phyloP scores from a whole-genome alignment of 2,329 filamentous ascomycete genomes.

The Aspergillus fumigatus region DNA sequence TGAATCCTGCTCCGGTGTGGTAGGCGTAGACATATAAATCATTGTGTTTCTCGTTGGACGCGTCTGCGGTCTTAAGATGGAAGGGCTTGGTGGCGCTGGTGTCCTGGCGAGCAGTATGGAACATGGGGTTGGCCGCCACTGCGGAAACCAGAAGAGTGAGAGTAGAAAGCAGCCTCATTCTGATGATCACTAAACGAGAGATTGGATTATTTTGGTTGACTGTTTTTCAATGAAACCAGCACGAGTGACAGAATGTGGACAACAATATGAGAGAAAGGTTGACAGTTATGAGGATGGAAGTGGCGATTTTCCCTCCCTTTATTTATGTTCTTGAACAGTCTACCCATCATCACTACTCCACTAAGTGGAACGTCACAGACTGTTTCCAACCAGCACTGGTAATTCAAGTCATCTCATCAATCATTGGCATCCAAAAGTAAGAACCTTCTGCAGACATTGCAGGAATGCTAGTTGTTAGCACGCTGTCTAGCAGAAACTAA shows the following conservation, averaged over 20 bases:
- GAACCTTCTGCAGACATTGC: background rate
- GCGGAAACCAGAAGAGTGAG: slow-evolving; percentile 26
- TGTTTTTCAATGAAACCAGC: background rate
- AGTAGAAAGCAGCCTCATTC: slow-evolving; percentile 26
- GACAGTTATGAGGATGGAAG: background rate
- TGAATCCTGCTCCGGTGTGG: slow-evolving; percentile 39
- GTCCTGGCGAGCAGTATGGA: slow-evolving; percentile 13
- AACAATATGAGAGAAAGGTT: background rate
- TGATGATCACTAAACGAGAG: slow-evolving; percentile 2
- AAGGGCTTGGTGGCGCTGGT: slow-evolving; percentile 21
- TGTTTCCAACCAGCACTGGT: background rate
- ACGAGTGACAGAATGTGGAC: background rate
- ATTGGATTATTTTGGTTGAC: background rate
- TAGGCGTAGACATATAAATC: slow-evolving; percentile 35
- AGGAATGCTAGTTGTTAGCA: background rate
- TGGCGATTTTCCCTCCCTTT: background rate
- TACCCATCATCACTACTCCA: background rate
- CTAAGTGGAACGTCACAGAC: background rate
- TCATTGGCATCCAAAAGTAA: background rate
- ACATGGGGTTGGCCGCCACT: slow-evolving; percentile 22
- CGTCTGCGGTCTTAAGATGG: slow-evolving; percentile 31
- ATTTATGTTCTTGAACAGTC: background rate
- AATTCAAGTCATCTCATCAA: background rate
- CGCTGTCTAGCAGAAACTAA: background rate
- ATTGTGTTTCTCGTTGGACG: slow-evolving; percentile 25